Percentiles rank a stretch among this genome's conserved stretches.
phyloP scores from a whole-genome alignment of 495 filamentous ascomycete species.

The Amniculicola lignicola region DNA sequence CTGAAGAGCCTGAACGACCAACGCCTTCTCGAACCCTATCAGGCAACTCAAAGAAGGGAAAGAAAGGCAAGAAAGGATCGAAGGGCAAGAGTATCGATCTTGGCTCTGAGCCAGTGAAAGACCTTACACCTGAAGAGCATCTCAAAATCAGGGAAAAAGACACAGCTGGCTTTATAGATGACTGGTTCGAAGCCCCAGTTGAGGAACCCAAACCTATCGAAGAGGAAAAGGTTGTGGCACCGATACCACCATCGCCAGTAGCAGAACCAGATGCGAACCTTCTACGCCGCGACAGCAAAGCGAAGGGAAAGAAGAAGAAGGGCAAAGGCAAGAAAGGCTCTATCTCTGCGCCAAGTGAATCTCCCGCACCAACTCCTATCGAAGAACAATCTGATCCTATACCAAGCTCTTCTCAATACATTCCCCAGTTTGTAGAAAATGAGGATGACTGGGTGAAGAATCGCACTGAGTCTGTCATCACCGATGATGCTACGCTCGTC shows the following conservation, averaged over 20 bases:
- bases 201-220: constrained; percentile 10
- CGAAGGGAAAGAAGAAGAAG: constrained; percentile 31
- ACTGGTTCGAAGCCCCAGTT: constrained; percentile 20
- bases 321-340: constrained; percentile 29
- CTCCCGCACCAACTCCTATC: constrained; percentile 17
- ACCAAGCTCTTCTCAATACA: constrained; percentile 18
- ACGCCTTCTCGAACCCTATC: constrained; percentile 12
- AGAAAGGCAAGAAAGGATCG: constrained; percentile 33
- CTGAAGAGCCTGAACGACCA: constrained; percentile 16
- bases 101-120: constrained; percentile 5
- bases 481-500: constrained; percentile 29
- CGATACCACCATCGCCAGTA: no score
- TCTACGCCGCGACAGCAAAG: constrained; percentile 25
- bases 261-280: constrained; percentile 12
- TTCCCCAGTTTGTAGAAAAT: constrained; percentile 21
- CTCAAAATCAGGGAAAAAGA: constrained; percentile 25
- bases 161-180: constrained; percentile 16
- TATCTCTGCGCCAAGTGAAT: constrained; percentile 16
- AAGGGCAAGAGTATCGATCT: constrained; percentile 28
- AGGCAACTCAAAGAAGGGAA: constrained; percentile 27
- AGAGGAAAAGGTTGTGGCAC: constrained; percentile 2
- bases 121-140: constrained; percentile 22
- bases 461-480: constrained; percentile 21
- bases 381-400: constrained; percentile 9
- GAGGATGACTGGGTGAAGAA: constrained; percentile 27